Evolutionary conservation across 2,329 filamentous ascomycete genomes (phyloP).

Genomic region (Triangularia setosa): DNA sequence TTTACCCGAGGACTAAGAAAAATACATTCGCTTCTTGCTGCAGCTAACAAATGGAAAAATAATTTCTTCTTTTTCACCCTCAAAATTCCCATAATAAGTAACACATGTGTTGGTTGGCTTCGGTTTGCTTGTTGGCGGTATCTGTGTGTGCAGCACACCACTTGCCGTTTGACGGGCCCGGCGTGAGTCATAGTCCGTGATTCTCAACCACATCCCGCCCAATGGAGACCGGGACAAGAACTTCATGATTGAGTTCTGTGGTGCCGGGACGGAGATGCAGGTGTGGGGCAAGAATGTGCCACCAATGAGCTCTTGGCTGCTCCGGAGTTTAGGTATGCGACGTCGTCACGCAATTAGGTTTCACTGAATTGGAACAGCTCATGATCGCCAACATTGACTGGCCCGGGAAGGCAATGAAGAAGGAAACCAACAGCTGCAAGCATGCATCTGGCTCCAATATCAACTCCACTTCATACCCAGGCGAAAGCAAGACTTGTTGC

Average conservation of each 20-base stretch:
- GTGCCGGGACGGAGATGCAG: not conserved
- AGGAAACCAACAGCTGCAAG: not conserved
- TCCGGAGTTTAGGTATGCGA: too few species aligned
- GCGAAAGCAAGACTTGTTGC: not conserved
- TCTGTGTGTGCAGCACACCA: not conserved
- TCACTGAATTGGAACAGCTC: not conserved
- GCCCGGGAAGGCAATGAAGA: not conserved
- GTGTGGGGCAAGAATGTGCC: not conserved
- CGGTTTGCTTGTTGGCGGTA: too few species aligned
- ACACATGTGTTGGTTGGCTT: not conserved
- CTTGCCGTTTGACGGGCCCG: not conserved
- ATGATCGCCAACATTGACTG: not conserved
- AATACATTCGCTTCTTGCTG: too few species aligned
- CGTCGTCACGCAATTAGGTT: not conserved
- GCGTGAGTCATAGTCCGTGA: not conserved
- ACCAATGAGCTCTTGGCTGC: not conserved
- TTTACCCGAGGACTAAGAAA: too few species aligned
- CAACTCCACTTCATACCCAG: not conserved
- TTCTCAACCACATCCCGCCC: not conserved
- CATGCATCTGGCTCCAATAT: not conserved
- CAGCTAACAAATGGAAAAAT: too few species aligned
- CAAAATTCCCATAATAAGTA: too few species aligned
- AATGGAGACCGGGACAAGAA: not conserved
- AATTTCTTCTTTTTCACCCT: too few species aligned
- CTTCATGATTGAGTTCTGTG: not conserved